phyloP scores from a whole-genome alignment of 179 eudicot genomes.

The Kewa caespitosa region DNA sequence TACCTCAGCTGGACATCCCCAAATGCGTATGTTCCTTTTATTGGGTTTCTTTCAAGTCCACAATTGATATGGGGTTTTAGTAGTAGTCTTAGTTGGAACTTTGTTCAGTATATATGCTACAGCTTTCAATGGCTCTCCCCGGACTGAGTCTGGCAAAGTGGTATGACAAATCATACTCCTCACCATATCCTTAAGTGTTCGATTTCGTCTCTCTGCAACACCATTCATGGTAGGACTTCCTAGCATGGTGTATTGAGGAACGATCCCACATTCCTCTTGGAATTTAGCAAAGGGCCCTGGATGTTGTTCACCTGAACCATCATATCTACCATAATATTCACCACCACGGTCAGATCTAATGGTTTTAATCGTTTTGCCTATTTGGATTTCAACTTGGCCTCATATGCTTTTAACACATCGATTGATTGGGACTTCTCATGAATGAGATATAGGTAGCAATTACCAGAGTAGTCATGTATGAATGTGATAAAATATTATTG shows the following conservation, averaged over 20 bases:
- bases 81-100: neutral
- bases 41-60: neutral
- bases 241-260: neutral
- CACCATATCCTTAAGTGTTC: neutral
- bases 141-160: neutral
- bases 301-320: too few relatives aligned
- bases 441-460: slow-evolving; percentile 13
- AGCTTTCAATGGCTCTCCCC: neutral
- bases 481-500: too few relatives aligned
- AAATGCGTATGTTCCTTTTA: slow-evolving; percentile 1
- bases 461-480: neutral
- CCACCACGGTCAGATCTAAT: neutral
- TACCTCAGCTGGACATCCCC: slow-evolving; percentile 19
- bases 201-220: neutral
- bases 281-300: too few relatives aligned
- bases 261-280: neutral
- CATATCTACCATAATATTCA: too few relatives aligned
- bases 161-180: neutral
- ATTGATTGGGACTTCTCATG: slow-evolving; percentile 12
- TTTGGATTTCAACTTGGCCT: slow-evolving; percentile 11
- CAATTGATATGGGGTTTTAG: neutral
- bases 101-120: neutral
- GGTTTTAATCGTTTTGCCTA: slow-evolving; percentile 7
- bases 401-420: slow-evolving; percentile 9
- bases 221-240: neutral